phyloP scores from a whole-genome alignment of 2,329 filamentous ascomycete genomes.

The Phyllosticta ampelicida region DNA sequence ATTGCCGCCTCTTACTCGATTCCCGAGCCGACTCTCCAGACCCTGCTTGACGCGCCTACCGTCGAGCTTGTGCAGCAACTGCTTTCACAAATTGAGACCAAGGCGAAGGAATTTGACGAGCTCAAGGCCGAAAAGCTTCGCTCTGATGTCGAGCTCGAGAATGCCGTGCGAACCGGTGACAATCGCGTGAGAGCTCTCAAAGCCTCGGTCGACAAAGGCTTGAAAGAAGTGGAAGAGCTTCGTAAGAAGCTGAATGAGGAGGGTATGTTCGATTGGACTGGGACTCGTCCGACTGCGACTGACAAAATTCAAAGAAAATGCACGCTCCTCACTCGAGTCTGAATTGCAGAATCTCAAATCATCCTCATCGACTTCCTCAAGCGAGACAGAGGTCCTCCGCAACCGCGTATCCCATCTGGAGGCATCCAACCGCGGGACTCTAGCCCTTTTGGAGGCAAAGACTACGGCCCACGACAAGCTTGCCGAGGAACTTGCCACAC shows the following conservation, averaged over 20 bases:
- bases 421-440: constrained; percentile 80
- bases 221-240: constrained; percentile 73
- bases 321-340: constrained; percentile 63
- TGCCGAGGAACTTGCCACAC: constrained; percentile 72
- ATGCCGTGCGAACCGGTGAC: constrained; percentile 73
- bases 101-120: constrained; percentile 72
- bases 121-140: constrained; percentile 81
- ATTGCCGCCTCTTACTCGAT: constrained; percentile 61
- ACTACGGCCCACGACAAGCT: constrained; percentile 76
- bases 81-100: constrained; percentile 61
- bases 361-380: constrained; percentile 59
- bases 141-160: constrained; percentile 86
- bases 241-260: constrained; percentile 71
- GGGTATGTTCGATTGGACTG: constrained; percentile 44
- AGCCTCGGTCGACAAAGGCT: constrained; percentile 66
- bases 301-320: constrained; percentile 51
- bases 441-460: constrained; percentile 83
- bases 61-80: constrained; percentile 66
- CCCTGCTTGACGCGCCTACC: constrained; percentile 58
- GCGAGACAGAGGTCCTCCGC: constrained; percentile 65
- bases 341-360: constrained; percentile 72
- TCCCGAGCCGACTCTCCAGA: constrained; percentile 51
- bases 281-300: background rate
- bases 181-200: constrained; percentile 74
- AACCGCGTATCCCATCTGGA: constrained; percentile 80